Evolutionary conservation across 2,329 filamentous ascomycete genomes (phyloP), one percentile per base, ranked within the genome.

Genomic region (Gremmenia infestans): DNA sequence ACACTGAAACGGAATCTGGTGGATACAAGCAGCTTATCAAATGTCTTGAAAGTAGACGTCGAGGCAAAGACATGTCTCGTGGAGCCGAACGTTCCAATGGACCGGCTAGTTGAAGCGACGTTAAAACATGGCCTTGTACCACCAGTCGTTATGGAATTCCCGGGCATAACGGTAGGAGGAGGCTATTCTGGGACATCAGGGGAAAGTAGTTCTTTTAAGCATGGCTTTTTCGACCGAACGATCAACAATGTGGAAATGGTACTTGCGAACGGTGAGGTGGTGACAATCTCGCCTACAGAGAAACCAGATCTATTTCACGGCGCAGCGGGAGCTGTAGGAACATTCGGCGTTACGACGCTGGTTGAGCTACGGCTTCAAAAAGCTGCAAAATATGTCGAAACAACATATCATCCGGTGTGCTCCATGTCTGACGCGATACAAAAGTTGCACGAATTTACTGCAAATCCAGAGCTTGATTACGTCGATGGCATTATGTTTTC

Each of bases 11-110:
- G 68, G 25, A 70, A 72, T 48, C 65, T 77, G 53, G 70, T 81
- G 46, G 76, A 81, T 60, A 78, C 76, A n/a, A 76, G 72, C 59
- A 67, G 65, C 3, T 71, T 81, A n/a, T 74, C 73, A 36, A 68
- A 77, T 63, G 73, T 81, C 1, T 60, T 81, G 8, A 60, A 67
- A 7, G 71, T 81, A 48, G 70, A 79, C 60, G 60, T 61, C 9
- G 56, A 68, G 15, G 69, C 65, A 5, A 75, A 73, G 57, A 78
- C 73, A 12, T 75, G 73, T 48, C 63, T 82, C 0, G 85, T 87
- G 0, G 85, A 89, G 65, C 84, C 85, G 0, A 89, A 88, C 61
- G 85, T 89, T 3, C 75, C 83, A 0, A 88, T 89, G 84, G 84
- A 87, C 56, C 72, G 72, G 0, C 74, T 89, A 1, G 78, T 88